Evolutionary conservation across 805 yeast genomes (phyloP), one percentile per base, ranked within the genome.

Genomic region (Kuraishia molischiana): DNA sequence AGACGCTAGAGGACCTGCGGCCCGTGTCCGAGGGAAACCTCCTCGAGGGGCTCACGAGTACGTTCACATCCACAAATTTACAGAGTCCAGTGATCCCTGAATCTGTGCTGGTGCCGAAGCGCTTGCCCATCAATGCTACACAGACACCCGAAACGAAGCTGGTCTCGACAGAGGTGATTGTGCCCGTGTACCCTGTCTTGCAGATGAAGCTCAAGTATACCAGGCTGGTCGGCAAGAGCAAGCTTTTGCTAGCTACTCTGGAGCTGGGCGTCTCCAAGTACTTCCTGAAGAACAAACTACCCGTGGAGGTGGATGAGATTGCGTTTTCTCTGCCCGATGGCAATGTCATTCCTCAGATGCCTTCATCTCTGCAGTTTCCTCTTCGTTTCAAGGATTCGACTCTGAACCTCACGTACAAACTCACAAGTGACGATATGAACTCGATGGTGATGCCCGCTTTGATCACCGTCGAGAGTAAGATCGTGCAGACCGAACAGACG

Each of bases 371-470:
- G 26, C 3, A 24, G 22, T 21, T 40, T 34, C 57, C 61, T 69
- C 50, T 32, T 68, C 31, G 13, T 8, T 28, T 28, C 17, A 11
- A 9, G 5, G 56, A 19, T 19, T 10, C 39, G 2, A 43, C 39
- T 6, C 35, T 56, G 4, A 44, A 51, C 6, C 37, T 54, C 8
- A 54, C 55, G 9, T 58, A 54, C 41, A 47, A 42, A 28, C 40
- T 57, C 6, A 41, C 38, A 14, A 56, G 45, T 36, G 53, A 49
- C 28, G 60, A 56, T 28, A 44, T 41, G 30, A 45, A 49, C 20
- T 35, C 47, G 36, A 37, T 51, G 14, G 55, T 57, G 37, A 56
- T 58, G 4, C 48, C 53, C 2, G 35, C 41, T 3, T 54, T 54
- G 5, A 41, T 43, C 1, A 50, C 54, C 3, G 36, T 40, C 14